A percentile compares a stretch with the other conserved stretches of the same genome.
Evolutionary conservation across 2,329 filamentous ascomycete genomes (phyloP).

Genomic region (Onygenales sp.): DNA sequence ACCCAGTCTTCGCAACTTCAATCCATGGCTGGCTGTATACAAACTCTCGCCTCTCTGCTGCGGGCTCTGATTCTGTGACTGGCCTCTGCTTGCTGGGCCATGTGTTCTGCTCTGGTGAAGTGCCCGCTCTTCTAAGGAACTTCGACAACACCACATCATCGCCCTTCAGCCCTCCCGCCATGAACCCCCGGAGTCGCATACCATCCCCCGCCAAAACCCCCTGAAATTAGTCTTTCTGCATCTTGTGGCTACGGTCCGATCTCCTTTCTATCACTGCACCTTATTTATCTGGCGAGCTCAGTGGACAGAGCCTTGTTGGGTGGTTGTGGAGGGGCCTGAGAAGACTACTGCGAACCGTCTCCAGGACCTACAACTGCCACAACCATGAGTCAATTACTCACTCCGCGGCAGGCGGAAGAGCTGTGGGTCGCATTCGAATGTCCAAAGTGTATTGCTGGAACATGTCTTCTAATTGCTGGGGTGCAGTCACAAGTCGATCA

Average conservation of each 20-base stretch:
- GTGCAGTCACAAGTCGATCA: constrained; percentile 79
- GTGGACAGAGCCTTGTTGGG: constrained; percentile 1
- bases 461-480: constrained; percentile 6
- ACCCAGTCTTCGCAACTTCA: too few relatives aligned
- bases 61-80: too few relatives aligned
- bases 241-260: not conserved
- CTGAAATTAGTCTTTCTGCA: not conserved
- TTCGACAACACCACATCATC: too few relatives aligned
- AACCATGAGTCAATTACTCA: constrained; percentile 65
- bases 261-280: not conserved
- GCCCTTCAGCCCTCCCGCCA: too few relatives aligned
- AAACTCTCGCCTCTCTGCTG: too few relatives aligned
- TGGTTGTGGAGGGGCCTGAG: constrained; percentile 4
- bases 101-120: too few relatives aligned
- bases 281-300: not conserved
- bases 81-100: too few relatives aligned
- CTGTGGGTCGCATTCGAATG: constrained; percentile 8
- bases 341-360: not conserved
- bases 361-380: not conserved
- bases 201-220: too few relatives aligned
- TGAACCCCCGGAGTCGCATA: too few relatives aligned
- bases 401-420: constrained; percentile 64
- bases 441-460: constrained; percentile 6
- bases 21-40: too few relatives aligned
- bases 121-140: too few relatives aligned